A percentile compares a stretch with the other conserved stretches of the same genome.
phyloP scores from a whole-genome alignment of 441 rosid genomes.

The Populus trichocarpa region DNA sequence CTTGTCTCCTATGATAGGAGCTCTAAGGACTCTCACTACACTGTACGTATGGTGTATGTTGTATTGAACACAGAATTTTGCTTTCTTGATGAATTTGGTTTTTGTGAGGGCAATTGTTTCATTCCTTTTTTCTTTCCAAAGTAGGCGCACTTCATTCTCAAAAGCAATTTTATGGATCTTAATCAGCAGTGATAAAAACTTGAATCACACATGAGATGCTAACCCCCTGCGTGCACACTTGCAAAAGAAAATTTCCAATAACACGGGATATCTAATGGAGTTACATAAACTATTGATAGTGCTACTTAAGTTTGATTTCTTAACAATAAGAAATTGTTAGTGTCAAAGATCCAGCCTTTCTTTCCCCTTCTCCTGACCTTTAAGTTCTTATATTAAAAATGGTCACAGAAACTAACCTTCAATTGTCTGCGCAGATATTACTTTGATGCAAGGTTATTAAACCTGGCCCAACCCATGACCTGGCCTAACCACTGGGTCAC shows the following conservation, averaged over 20 bases:
- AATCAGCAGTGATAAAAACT: neutral
- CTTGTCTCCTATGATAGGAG: constrained; percentile 64
- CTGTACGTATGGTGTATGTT: constrained; percentile 50
- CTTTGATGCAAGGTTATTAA: neutral
- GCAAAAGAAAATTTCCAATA: neutral
- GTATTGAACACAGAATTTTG: neutral
- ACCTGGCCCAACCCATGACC: neutral
- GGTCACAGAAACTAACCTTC: neutral
- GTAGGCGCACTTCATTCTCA: neutral
- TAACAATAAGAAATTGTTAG: too few relatives aligned
- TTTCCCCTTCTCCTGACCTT: neutral
- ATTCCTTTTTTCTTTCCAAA: neutral
- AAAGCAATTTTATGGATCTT: neutral
- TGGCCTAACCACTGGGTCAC: neutral
- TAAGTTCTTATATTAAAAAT: neutral
- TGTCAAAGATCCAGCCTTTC: neutral
- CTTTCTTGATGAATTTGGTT: neutral
- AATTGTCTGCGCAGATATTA: neutral
- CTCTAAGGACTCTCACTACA: constrained; percentile 51
- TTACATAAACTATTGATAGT: neutral
- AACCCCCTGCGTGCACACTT: neutral
- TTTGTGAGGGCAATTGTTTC: neutral
- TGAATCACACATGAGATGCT: neutral
- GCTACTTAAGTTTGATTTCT: neutral
- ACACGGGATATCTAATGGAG: neutral